Base-by-base conservation (phyloP, 2,329 filamentous ascomycete species). In the Ophiostoma quercus region DNA sequence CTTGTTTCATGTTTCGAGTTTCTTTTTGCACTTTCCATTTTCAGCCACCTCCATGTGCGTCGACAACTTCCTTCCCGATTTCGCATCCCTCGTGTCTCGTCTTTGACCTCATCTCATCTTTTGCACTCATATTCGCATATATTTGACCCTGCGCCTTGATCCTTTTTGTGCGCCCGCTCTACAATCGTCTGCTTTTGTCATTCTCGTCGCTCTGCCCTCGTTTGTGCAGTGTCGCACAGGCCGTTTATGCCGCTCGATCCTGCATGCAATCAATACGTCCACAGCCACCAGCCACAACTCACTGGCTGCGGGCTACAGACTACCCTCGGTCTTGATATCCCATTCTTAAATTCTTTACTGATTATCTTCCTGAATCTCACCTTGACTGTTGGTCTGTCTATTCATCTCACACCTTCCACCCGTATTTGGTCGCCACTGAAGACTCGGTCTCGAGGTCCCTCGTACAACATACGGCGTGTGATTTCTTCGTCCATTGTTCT, bases 21-120 rank as follows among this genome's bases (percentile, higher is more conserved):
- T 39, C 68, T 25, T 39, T 39, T 57, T 60, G 68, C 47, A 65
- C 37, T 37, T 69, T n/a, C 68, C 68, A 19, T 25, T 62, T 69
- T 54, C 65, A 51, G 68, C 34, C 9, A 47, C 63, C n/a, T 19
- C 39, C 19, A 29, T 32, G 39, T 66, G 51, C 2, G n/a, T 25
- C n/a, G 19, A 57, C 8, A 8, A 37, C 62, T 25, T 41, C 62
- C 32, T 65, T 39, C 34, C 22, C 8, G 8, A 22, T 9, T 57
- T 25, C 9, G 22, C 22, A 22, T 11, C 2, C 3, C 16, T 25
- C 3, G 51, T 12, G 8, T 57, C 57, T 57, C 19, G 43, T 47
- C 43, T 29, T 62, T 65, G 60, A 65, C 60, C 32, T 65, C 60
- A 65, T 65, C 60, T 39, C 60, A 22, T 63, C 14, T 63, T n/a